These are phyloP conservation scores for Boletus sp. DNA, from an alignment of 768 basidiomycete genomes.

Conservation along the genomic window DNA sequence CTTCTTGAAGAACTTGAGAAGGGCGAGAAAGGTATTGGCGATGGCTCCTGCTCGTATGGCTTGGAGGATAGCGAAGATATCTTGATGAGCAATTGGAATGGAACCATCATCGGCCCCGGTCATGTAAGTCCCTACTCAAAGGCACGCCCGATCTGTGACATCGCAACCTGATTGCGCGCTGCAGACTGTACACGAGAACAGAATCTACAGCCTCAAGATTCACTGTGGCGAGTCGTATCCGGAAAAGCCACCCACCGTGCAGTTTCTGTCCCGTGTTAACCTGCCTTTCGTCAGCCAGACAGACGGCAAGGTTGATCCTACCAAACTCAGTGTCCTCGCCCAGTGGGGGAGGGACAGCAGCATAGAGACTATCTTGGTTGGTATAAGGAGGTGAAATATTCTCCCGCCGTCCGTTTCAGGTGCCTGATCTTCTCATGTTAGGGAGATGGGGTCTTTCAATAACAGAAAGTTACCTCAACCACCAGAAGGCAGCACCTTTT, in stretches of 20 bases:
- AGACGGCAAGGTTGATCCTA: slow-evolving; percentile 75
- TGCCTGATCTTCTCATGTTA: slow-evolving; percentile 30
- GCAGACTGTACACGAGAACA: slow-evolving; percentile 96
- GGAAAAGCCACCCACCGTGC: slow-evolving; percentile 72
- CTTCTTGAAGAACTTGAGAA: slow-evolving; percentile 98
- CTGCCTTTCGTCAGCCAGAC: slow-evolving; percentile 81
- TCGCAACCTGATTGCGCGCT: slow-evolving; percentile 12
- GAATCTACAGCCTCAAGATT: slow-evolving; percentile 95
- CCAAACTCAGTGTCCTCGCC: slow-evolving; percentile 67
- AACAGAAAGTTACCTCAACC: slow-evolving; percentile 97
- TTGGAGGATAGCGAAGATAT: slow-evolving; percentile 94
- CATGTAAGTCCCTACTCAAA: slow-evolving; percentile 59
- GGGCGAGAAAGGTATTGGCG: slow-evolving; percentile 99
- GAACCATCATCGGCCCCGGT: slow-evolving; percentile 97
- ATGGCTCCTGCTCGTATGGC: slow-evolving; percentile 96
- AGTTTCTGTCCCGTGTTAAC: slow-evolving; percentile 88
- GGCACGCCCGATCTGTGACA: slow-evolving; percentile 8
- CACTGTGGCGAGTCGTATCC: slow-evolving; percentile 75
- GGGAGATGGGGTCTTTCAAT: slow-evolving; percentile 90
- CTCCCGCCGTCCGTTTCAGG: not conserved
- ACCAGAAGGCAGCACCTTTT: slow-evolving; percentile 79
- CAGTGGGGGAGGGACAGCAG: slow-evolving; percentile 75
- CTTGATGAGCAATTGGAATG: slow-evolving; percentile 98
- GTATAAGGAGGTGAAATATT: slow-evolving; percentile 73
- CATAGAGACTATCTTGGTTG: slow-evolving; percentile 88